A percentile compares a stretch with the other conserved stretches of the same genome.
Evolutionary conservation across 129 eudicot genomes (phyloP).

Genomic region (Solidago caesia): DNA sequence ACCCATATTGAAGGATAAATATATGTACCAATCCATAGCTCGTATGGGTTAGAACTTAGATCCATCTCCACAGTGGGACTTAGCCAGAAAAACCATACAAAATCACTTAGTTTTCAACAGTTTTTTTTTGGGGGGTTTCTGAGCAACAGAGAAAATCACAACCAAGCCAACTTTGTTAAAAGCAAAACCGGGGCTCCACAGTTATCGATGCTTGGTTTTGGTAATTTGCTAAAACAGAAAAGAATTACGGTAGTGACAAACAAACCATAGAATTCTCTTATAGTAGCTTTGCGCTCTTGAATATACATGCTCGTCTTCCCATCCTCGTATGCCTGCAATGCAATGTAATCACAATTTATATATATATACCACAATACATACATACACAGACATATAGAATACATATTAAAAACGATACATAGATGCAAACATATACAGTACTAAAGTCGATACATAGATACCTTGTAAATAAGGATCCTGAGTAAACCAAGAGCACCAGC

Average conservation of each 20-base stretch:
- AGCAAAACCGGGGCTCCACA: not conserved
- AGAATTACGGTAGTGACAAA: not conserved
- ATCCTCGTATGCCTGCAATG: conserved; percentile 70
- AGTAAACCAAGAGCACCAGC: conserved; percentile 91
- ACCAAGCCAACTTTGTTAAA: not conserved
- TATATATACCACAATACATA: not conserved
- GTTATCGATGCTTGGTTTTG: not conserved
- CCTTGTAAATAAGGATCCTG: conserved; percentile 76
- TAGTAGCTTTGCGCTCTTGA: conserved; percentile 72
- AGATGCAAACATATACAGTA: not conserved
- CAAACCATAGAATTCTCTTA: conserved; percentile 71
- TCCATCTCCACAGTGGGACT: not conserved
- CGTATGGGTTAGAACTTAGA: not conserved
- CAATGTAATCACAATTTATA: conserved; percentile 7
- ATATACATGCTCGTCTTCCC: conserved; percentile 72
- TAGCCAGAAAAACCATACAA: no score
- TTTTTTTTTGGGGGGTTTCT: no score
- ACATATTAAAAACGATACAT: no score
- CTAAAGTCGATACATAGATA: conserved; percentile 16
- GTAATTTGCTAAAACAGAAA: conserved; percentile 1
- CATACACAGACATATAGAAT: not conserved
- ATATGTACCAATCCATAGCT: not conserved
- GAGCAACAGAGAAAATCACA: no score
- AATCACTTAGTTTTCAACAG: not conserved
- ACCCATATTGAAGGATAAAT: not conserved